A percentile compares a stretch with the other conserved stretches of the same genome.
These are phyloP conservation scores for Coemansia sp. DNA, from an alignment of 192 early-diverging fungal species.

Conservation along the genomic window DNA sequence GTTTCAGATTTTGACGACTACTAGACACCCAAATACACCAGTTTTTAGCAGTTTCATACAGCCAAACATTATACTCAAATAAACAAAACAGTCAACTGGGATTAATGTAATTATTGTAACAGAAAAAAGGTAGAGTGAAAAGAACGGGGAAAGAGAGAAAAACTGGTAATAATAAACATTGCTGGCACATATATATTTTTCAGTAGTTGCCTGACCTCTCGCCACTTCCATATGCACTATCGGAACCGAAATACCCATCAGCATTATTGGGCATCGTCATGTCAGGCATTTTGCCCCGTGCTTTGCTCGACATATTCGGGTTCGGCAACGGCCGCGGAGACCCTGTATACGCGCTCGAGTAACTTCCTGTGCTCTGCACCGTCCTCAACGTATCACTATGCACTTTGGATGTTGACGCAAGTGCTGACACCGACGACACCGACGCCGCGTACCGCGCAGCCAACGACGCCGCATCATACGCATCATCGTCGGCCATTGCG, in stretches of 20 bases:
- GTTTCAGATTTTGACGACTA: too few relatives aligned
- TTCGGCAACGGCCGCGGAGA: slow-evolving; percentile 2
- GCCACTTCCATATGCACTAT: slow-evolving; percentile 18
- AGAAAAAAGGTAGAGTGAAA: slow-evolving; percentile 2
- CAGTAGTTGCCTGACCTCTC: slow-evolving; percentile 11
- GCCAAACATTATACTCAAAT: too few relatives aligned
- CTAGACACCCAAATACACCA: not conserved
- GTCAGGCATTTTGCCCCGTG: slow-evolving; percentile 50
- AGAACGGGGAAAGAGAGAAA: not conserved
- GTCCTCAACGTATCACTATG: slow-evolving; percentile 2
- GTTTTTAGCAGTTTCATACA: not conserved
- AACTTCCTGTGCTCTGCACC: not conserved
- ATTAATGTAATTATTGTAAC: slow-evolving; percentile 5
- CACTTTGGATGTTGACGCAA: slow-evolving; percentile 11
- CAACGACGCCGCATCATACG: slow-evolving; percentile 4
- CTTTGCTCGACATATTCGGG: slow-evolving; percentile 42
- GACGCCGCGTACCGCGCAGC: not conserved
- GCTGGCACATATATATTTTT: not conserved
- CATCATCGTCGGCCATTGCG: not conserved
- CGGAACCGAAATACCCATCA: not conserved
- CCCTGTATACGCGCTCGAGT: not conserved
- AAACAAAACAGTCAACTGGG: not conserved
- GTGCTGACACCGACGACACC: slow-evolving; percentile 8
- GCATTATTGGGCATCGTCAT: not conserved
- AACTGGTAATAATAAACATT: not conserved